phyloP scores from a whole-genome alignment of 2,329 filamentous ascomycete genomes.

The Xylaria hypoxylon region DNA sequence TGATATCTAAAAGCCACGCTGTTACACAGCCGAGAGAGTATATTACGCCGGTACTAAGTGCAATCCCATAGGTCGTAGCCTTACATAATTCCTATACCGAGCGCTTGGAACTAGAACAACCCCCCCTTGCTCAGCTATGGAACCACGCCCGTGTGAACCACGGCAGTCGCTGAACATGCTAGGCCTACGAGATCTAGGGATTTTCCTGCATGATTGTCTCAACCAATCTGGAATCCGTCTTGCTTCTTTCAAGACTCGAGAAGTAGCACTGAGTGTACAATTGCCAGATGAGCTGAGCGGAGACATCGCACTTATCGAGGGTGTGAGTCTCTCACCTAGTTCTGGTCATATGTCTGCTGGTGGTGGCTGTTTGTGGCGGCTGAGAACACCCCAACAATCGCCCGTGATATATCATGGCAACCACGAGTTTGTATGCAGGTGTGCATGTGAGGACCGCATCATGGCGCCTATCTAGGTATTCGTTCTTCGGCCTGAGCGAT shows the following conservation, averaged over 20 bases:
- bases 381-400: conserved; percentile 21
- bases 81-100: conserved; percentile 23
- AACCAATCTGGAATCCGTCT: conserved; percentile 3
- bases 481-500: not conserved
- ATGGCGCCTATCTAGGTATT: not conserved
- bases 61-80: conserved; percentile 1
- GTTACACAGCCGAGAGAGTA: conserved; percentile 16
- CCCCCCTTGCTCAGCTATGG: conserved; percentile 1
- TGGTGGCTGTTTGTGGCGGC: conserved; percentile 26
- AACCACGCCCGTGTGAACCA: not conserved
- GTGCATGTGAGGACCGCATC: not conserved
- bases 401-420: conserved; percentile 2
- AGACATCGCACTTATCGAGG: conserved; percentile 11
- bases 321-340: conserved; percentile 1
- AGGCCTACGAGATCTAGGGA: not conserved
- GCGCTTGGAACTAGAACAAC: conserved; percentile 7
- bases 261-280: not conserved
- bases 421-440: conserved; percentile 8
- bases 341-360: conserved; percentile 11
- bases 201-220: conserved; percentile 27
- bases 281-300: conserved; percentile 4
- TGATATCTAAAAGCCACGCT: conserved; percentile 3
- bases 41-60: not conserved
- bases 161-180: not conserved
- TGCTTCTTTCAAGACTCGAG: not conserved